Evolutionary conservation across 2,329 filamentous ascomycete species (phyloP).

Genomic region (Sclerotinia spermophila): DNA sequence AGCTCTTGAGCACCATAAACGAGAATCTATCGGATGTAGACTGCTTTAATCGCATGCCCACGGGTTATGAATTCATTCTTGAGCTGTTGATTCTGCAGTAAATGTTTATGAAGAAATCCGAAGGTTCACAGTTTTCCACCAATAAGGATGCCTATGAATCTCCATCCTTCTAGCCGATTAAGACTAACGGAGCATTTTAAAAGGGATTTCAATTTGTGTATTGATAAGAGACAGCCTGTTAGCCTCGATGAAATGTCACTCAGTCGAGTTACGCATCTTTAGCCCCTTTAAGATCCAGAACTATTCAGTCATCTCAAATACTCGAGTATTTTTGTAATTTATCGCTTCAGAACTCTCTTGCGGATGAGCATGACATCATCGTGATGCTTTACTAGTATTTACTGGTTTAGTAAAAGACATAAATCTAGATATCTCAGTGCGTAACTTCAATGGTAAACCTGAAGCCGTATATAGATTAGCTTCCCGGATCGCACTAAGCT

Average conservation of each 20-base stretch:
- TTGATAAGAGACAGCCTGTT: too few species aligned
- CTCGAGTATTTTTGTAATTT: too few species aligned
- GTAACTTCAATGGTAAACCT: not conserved
- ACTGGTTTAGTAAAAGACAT: too few species aligned
- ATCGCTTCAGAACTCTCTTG: not conserved
- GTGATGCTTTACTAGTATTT: not conserved
- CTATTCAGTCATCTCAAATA: not conserved
- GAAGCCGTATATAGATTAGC: not conserved
- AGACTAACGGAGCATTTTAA: not conserved
- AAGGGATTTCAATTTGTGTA: not conserved
- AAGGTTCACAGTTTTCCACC: not conserved
- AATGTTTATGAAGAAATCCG: not conserved
- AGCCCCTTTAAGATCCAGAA: not conserved
- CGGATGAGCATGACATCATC: not conserved
- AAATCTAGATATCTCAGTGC: not conserved
- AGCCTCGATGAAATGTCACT: too few species aligned
- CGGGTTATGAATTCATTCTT: not conserved
- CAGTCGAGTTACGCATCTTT: fast-evolving
- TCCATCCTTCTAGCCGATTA: not conserved
- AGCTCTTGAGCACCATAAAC: fast-evolving
- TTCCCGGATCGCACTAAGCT: not conserved
- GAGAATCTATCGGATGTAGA: too few species aligned
- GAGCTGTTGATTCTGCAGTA: not conserved
- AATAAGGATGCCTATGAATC: not conserved
- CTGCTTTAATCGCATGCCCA: not conserved